Evolutionary conservation across 768 basidiomycete genomes (phyloP).

Genomic region (Mycena vulgaris): DNA sequence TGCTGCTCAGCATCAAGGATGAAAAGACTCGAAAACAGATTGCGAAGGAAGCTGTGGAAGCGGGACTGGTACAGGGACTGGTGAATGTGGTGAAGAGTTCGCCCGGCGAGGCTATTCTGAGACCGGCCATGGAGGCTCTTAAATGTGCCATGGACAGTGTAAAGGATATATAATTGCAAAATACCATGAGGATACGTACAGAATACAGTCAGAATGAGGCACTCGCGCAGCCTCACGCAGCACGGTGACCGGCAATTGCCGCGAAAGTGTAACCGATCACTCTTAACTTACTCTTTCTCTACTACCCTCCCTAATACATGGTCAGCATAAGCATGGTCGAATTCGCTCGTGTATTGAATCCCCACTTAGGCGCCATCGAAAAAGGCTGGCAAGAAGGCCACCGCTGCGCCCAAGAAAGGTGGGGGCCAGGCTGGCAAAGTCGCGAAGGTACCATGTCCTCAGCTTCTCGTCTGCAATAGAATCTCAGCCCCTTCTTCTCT

Average conservation of each 20-base stretch:
- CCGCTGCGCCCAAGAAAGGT: constrained; percentile 74
- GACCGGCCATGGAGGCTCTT: constrained; percentile 67
- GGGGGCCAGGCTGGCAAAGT: constrained; percentile 71
- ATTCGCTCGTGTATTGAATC: constrained; percentile 25
- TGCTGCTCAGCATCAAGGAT: constrained; percentile 65
- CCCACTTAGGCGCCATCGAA: constrained; percentile 82
- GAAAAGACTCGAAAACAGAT: constrained; percentile 57
- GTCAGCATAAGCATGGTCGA: constrained; percentile 28
- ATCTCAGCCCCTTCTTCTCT: constrained; percentile 32
- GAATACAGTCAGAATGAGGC: constrained; percentile 15
- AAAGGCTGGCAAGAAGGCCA: constrained; percentile 90
- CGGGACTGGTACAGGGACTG: constrained; percentile 70
- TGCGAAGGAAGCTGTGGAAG: constrained; percentile 65
- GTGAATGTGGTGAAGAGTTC: constrained; percentile 63
- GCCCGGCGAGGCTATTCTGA: constrained; percentile 57
- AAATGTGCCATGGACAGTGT: constrained; percentile 50
- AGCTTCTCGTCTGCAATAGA: constrained; percentile 4
- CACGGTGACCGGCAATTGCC: constrained; percentile 23
- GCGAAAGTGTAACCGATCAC: constrained; percentile 22
- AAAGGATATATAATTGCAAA: too few relatives aligned
- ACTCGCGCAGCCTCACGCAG: neutral
- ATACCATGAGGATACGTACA: constrained; percentile 11
- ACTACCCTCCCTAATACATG: constrained; percentile 31
- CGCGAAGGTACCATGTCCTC: constrained; percentile 73
- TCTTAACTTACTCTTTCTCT: constrained; percentile 10